Base-by-base conservation (phyloP, 495 filamentous ascomycete species). In the Podospora tetraspora region DNA sequence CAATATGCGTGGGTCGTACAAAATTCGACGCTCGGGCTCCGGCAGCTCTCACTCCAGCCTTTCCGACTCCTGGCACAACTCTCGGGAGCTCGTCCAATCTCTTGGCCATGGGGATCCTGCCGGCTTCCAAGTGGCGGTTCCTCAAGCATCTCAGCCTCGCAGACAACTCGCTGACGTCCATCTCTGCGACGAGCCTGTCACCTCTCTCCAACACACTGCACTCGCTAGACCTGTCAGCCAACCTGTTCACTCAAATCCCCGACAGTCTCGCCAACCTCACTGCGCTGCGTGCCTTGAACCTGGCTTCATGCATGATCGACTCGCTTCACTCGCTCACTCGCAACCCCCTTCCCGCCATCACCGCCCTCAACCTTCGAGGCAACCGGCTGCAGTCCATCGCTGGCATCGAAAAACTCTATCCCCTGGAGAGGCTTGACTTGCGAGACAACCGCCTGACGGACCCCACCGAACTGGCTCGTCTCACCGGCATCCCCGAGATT, bases 241-340 rank as follows among this genome's bases (percentile, higher is more conserved):
- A 99, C 76, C 86, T 96, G 22, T 94, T 98, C 74, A 87, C 87
- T 0, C 91, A 97, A 73, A 90, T 97, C 59, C 95, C 95, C 1
- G 95, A 98, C 75, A 91, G 91, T 72, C 79, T 99, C 37, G 88
- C 93, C 52, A 89, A 86, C 16, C 81, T 99, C 60, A 91, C 91
- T 34, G 88, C 91, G 23, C 84, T 99, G 24, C 87, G 92, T 60
- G 93, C 95, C 25, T 80, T 99, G 60, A 98, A 99, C 73, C 83
- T 99, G 29, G 94, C 94, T 16, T 89, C 93, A 73, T 97, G 95
- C 84, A 97, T 98, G 94, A 97, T 99, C 62, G 92, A 95, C 64
- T 96, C 93, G 34, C 81, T 99, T 66, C 93, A 96, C 71, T 97
- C 94, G 4, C 82, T 99, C 21, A 87, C 88, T 2, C 87, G 91